Evolutionary conservation across 2,329 filamentous ascomycete genomes (phyloP), one percentile per base, ranked within the genome.

Genomic region (Penicillium sp.): DNA sequence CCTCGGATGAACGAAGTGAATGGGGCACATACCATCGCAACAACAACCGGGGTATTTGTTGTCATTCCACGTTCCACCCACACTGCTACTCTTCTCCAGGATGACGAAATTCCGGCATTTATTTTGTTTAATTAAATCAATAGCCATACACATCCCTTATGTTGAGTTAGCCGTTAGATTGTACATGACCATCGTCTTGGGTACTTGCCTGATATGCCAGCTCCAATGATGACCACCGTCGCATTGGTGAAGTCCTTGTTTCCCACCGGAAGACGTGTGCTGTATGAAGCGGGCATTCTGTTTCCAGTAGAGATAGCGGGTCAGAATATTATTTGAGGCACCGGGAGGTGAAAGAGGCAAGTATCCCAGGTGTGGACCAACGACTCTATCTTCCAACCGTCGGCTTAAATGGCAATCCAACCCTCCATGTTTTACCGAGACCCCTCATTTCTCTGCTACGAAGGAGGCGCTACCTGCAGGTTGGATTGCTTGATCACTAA

Each of bases 1-100:
- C 6, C 11, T 2, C 13, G 14, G 7, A 28, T 16, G n/a, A 9
- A 6, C 22, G 22, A 3, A 45, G 13, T 25, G 1, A 9, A 35
- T 10, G 30, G 16, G 1, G 5, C 4, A 22, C 60, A 33, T 62
- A 76, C 75, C 69, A 61, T 81, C 80, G 54, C 79, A 82, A 56
- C 78, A 80, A 58, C 77, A 80, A 6, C 77, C 81, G 2, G 79
- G 81, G 57, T 82, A 85, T 51, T 76, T 78, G 62, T 83, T 81
- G 57, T 83, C 59, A 38, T 55, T 55, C 59, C 57, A 62, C 9
- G 59, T 62, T 39, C 57, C 59, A 9, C 57, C 57, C 4, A 62
- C 51, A 20, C 49, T 56, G 20, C 59, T 61, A 44, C 59, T 55
- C 40, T 56, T 57, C 31, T 62, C 59, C 0, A 62, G 44, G 6